Evolutionary conservation across 75 land plant genomes (phyloP).

Genomic region (Cryptomeria japonica): DNA sequence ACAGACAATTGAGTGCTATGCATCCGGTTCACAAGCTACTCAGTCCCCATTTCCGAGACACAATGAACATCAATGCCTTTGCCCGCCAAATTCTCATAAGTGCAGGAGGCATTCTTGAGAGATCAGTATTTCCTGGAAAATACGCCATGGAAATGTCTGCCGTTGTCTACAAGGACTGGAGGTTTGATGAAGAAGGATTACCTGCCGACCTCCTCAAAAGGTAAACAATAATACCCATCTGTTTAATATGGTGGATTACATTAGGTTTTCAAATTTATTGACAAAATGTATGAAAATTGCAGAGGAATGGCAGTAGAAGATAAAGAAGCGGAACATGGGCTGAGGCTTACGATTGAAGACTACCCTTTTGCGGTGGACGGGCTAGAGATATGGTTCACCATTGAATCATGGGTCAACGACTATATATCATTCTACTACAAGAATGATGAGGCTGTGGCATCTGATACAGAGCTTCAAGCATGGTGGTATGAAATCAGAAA

Average conservation of each 20-base stretch:
- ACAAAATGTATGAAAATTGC: background rate
- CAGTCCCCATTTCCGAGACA: slow-evolving; percentile 69
- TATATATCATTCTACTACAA: slow-evolving; percentile 59
- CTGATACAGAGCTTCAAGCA: slow-evolving; percentile 60
- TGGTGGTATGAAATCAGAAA: slow-evolving; percentile 73
- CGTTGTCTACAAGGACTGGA: slow-evolving; percentile 40
- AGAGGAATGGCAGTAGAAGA: slow-evolving; percentile 70
- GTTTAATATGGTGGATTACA: slow-evolving; percentile 13
- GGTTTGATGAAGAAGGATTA: slow-evolving; percentile 45
- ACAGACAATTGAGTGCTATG: slow-evolving; percentile 62
- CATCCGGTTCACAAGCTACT: slow-evolving; percentile 61
- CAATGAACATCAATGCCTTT: slow-evolving; percentile 57
- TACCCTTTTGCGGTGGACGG: slow-evolving; percentile 87
- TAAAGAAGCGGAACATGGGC: slow-evolving; percentile 25
- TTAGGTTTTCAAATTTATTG: background rate
- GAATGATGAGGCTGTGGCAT: slow-evolving; percentile 26
- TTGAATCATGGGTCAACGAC: slow-evolving; percentile 57
- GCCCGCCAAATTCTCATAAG: slow-evolving; percentile 50
- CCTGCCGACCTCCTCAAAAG: slow-evolving; percentile 54
- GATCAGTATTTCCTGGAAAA: slow-evolving; percentile 34
- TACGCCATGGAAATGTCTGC: slow-evolving; percentile 53
- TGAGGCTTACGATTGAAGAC: slow-evolving; percentile 52
- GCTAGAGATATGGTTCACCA: slow-evolving; percentile 71
- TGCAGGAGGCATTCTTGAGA: slow-evolving; percentile 56
- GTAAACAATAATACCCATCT: slow-evolving; percentile 37